Evolutionary conservation across 2,329 filamentous ascomycete species (phyloP), one percentile per base, ranked within the genome.

Genomic region (Madurella mycetomatis): DNA sequence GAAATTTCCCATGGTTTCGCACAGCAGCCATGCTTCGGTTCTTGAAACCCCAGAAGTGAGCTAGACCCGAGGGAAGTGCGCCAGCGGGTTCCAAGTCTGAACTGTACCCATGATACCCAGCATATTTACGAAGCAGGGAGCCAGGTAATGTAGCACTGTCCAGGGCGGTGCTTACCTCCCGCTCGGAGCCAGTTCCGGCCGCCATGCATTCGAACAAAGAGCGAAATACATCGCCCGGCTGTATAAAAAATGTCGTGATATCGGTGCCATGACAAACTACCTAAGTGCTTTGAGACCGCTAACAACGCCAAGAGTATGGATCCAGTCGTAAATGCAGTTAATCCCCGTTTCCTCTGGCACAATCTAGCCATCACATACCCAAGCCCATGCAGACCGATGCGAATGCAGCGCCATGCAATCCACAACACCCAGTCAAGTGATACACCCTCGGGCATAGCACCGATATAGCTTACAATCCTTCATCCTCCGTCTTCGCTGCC

Each of bases 81-180:
- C 11, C 34, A 4, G 9, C 34, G 34, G 25, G 41, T 19, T 9
- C 5, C 13, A 17, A 46, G 19, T 39, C 37, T 45, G 47, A 30
- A 16, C 25, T 37, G 39, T 37, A 34, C 9, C 9, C 41, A 49
- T 56, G 56, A 58, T 58, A 58, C 56, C 56, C 54, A 54, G 42
- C 25, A 48, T 39, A 41, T 43, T 51, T 46, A 46, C 7, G 11
- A 34, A 40, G 43, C 47, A 42, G 48, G 9, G 17, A 17, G 44
- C 43, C 47, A 39, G 42, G 25, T 19, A 19, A 19, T 37, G 49
- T 41, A 11, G 34, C 19, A 43, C 25, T 7, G 25, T 25, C 25
- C 25, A 25, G 25, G 25, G 4, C 25, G 7, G 25, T 25, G 7
- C 25, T 7, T 3, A 25, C 25, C 25, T 25, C 25, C 25, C 25